Base-by-base conservation (phyloP, 768 basidiomycete species). In the Russula ochroleuca region DNA sequence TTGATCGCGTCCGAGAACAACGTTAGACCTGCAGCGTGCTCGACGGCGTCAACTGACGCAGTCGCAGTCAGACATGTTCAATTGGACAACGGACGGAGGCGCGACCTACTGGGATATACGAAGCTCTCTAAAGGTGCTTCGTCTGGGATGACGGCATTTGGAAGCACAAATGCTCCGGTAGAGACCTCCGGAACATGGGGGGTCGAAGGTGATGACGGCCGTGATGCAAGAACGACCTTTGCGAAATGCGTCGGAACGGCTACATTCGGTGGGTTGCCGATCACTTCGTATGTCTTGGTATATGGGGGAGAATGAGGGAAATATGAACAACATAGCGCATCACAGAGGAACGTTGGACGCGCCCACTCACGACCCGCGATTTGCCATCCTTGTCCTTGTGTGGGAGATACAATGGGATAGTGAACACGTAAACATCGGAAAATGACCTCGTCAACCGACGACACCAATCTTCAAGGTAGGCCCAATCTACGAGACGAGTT, bases 231-330 rank as follows among this genome's bases (percentile, higher is more conserved):
- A 25, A 98, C 86, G 37, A 98, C 95, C 74, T 98, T 98, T 37
- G 96, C 95, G 73, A 98, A 98, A 73, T 99, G 97, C 6, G 97
- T 98, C 1, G 97, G 97, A 19, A 99, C 97, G 54, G 91, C 80
- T 63, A 98, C 79, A 70, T 90, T 92, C 13, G 94, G 93, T 13
- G 94, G 92, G 19, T 82, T 82, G 0, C 97, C 97, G 68, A 99
- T 98, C 48, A 99, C 89, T 80, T 99, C 96, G 72, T 98, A 86
- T 3, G 83, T 86, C 94, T 98, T 68, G 9, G 5, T 3, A n/a
- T 19, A 8, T 28, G 6, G 17, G 3, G 6, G 17, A 13, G 10
- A 13, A n/a, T 2, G 33, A 38, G n/a, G n/a, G n/a, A n/a, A n/a
- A 40, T 55, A 48, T 40, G 37, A 57, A 47, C 47, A 57, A 54